Conservation (phyloP, 2,329 filamentous ascomycete species). For the Curvularia lunata region DNA sequence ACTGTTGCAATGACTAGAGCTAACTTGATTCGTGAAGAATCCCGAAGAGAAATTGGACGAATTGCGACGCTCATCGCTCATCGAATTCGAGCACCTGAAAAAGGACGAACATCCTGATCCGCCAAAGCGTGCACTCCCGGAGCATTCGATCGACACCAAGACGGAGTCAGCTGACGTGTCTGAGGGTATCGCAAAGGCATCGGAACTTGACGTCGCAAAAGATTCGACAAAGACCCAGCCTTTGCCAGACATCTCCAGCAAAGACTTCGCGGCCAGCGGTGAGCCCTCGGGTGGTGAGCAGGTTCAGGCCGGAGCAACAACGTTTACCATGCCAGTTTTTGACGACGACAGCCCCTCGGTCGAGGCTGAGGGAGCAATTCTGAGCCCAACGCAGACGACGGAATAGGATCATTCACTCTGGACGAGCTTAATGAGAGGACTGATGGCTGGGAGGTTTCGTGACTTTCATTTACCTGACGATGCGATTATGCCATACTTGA, state of each 20-base stretch:
- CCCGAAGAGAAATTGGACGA: slow-evolving; percentile 55
- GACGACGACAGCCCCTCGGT: slow-evolving; percentile 10
- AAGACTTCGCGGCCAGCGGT: slow-evolving; percentile 13
- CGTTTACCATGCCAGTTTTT: slow-evolving; percentile 30
- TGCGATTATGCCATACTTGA: background rate
- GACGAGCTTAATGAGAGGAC: background rate
- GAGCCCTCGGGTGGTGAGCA: slow-evolving; percentile 9
- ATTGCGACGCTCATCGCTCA: slow-evolving; percentile 54
- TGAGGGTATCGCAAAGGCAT: background rate
- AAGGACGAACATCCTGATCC: slow-evolving; percentile 39
- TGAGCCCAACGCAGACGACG: slow-evolving; percentile 22
- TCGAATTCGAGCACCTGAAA: slow-evolving; percentile 51
- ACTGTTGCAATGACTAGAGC: slow-evolving; percentile 19
- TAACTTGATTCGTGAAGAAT: slow-evolving; percentile 51
- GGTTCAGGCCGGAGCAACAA: slow-evolving; percentile 23
- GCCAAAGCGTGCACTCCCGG: slow-evolving; percentile 45
- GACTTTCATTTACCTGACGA: background rate
- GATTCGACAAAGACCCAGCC: slow-evolving; percentile 3
- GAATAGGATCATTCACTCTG: slow-evolving; percentile 1
- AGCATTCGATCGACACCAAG: slow-evolving; percentile 39
- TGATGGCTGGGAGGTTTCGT: background rate
- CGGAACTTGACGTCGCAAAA: background rate
- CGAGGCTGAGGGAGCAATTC: slow-evolving; percentile 9
- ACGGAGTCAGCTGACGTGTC: slow-evolving; percentile 2
- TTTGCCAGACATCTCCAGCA: slow-evolving; percentile 3